Evolutionary conservation across 2,329 filamentous ascomycete genomes (phyloP).

Genomic region (Colletotrichum higginsianum): DNA sequence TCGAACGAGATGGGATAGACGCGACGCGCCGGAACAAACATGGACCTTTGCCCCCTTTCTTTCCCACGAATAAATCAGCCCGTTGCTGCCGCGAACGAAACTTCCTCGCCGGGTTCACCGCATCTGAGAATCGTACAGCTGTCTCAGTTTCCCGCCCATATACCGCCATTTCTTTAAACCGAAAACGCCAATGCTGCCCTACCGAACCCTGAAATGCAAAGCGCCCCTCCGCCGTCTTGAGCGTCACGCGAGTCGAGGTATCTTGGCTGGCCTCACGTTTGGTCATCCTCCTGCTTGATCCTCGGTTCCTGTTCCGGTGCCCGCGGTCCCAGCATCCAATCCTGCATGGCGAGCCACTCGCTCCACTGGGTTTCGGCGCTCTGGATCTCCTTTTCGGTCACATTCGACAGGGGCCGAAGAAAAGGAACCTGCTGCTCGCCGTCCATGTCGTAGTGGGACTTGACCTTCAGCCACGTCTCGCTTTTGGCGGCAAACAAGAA

Average conservation of each 20-base stretch:
- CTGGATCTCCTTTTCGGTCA: slow-evolving; percentile 84
- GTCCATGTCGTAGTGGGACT: slow-evolving; percentile 90
- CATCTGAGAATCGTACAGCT: slow-evolving; percentile 36
- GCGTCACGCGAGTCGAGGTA: not conserved
- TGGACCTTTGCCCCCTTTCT: slow-evolving; percentile 9
- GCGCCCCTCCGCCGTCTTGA: not conserved
- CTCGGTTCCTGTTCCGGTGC: slow-evolving; percentile 62
- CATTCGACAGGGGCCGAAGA: slow-evolving; percentile 83
- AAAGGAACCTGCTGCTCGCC: slow-evolving; percentile 90
- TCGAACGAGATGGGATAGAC: not conserved
- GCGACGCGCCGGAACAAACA: slow-evolving; percentile 21
- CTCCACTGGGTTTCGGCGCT: slow-evolving; percentile 90
- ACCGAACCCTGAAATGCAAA: slow-evolving; percentile 17
- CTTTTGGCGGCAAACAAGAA: slow-evolving; percentile 97
- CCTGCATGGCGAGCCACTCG: slow-evolving; percentile 96
- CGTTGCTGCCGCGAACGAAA: not conserved
- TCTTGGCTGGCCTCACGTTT: not conserved
- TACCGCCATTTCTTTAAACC: slow-evolving; percentile 24
- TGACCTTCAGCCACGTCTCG: slow-evolving; percentile 89
- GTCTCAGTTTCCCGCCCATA: slow-evolving; percentile 5
- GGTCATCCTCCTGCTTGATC: slow-evolving; percentile 39
- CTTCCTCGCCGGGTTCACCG: slow-evolving; percentile 12
- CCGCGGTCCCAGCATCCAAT: slow-evolving; percentile 96
- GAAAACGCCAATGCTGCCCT: slow-evolving; percentile 25
- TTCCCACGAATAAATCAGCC: slow-evolving; percentile 6